These are phyloP conservation scores for Theobroma cacao DNA, from an alignment of 345 rosid species.

Conservation along the genomic window DNA sequence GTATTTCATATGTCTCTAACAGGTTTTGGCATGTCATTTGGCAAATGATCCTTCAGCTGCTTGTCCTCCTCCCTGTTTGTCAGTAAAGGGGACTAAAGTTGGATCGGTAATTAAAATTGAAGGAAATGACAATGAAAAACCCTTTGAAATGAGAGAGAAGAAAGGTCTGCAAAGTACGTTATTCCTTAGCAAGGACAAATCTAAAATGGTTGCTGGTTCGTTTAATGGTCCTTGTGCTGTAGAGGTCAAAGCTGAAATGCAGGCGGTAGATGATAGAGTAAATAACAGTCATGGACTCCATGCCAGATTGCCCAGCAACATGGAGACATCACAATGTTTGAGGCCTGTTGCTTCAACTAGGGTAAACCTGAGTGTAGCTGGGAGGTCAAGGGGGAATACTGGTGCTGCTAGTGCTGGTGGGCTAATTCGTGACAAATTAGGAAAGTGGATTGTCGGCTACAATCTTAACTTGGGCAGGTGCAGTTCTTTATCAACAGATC, in stretches of 20 bases:
- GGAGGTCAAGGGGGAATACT: conserved; percentile 12
- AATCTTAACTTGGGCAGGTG: conserved; percentile 20
- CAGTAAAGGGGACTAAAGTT: neutral
- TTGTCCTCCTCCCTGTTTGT: neutral
- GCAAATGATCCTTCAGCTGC: neutral
- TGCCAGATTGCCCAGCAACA: neutral
- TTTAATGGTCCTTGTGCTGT: neutral
- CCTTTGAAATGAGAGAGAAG: neutral
- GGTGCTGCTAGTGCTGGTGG: conserved; percentile 39
- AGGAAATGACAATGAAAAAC: neutral
- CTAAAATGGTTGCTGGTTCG: neutral
- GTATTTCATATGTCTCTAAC: neutral
- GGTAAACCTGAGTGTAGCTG: conserved; percentile 48
- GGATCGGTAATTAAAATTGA: neutral
- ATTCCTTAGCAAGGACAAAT: neutral
- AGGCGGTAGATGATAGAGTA: neutral
- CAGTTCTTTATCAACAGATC: conserved; percentile 27
- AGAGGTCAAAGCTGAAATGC: conserved; percentile 20
- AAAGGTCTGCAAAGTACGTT: neutral
- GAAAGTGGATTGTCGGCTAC: conserved; percentile 60
- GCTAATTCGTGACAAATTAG: conserved; percentile 44
- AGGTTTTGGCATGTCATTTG: neutral
- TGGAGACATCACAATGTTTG: conserved; percentile 14
- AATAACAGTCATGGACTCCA: neutral
- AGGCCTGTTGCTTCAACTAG: conserved; percentile 27